Conservation (phyloP, 2,329 filamentous ascomycete species). For the Gaeumannomyces tritici region DNA sequence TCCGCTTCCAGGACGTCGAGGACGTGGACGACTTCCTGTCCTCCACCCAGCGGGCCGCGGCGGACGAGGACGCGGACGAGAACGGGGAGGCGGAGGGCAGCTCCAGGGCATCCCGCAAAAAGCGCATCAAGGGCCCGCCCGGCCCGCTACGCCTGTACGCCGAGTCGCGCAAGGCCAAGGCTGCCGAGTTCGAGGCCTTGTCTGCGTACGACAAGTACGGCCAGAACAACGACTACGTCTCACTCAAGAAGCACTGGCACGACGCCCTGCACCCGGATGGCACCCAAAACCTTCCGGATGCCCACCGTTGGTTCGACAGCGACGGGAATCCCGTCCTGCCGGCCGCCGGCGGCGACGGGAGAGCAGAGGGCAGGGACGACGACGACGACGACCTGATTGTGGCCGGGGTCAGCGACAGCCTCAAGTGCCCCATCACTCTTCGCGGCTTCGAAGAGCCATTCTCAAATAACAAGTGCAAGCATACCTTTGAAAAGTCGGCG, state of each 20-base stretch:
- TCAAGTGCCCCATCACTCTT: constrained; percentile 62
- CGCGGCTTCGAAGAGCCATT: constrained; percentile 55
- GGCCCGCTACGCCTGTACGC: constrained; percentile 25
- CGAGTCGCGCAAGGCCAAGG: constrained; percentile 24
- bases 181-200: constrained; percentile 30
- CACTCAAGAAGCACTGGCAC: constrained; percentile 51
- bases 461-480: constrained; percentile 57
- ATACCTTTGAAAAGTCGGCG: constrained; percentile 59
- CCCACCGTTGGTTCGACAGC: constrained; percentile 42
- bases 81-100: constrained; percentile 15
- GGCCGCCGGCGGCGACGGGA: constrained; percentile 7
- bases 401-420: constrained; percentile 47
- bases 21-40: constrained; percentile 1
- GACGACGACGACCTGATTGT: constrained; percentile 62
- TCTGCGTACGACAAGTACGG: constrained; percentile 39
- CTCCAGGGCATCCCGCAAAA: constrained; percentile 12
- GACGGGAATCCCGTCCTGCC: constrained; percentile 33
- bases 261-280: constrained; percentile 38
- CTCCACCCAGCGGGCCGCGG: constrained; percentile 3
- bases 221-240: constrained; percentile 46
- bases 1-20: neutral
- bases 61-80: constrained; percentile 11
- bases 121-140: constrained; percentile 14
- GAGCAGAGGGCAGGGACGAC: constrained; percentile 31
- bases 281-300: constrained; percentile 40